Evolutionary conservation across 495 filamentous ascomycete species (phyloP).

Genomic region (Aspergillus haitiensis): DNA sequence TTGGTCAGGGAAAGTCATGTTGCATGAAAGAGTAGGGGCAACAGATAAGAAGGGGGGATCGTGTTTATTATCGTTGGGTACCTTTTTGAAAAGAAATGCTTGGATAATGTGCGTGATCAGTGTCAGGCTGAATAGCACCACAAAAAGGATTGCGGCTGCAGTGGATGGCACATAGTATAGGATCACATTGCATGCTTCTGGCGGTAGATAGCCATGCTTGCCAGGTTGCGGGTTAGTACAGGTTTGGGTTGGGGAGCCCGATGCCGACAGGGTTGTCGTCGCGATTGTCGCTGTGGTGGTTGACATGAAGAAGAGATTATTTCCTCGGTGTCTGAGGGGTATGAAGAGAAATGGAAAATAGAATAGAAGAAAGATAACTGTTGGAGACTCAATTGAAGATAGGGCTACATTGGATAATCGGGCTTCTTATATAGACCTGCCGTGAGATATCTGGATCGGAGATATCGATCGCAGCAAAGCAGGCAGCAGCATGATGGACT

Average conservation of each 20-base stretch:
- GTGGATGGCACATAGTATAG: conserved; percentile 35
- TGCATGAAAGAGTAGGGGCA: no score
- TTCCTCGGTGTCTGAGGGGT: no score
- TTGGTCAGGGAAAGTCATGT: background rate
- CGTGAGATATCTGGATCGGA: no score
- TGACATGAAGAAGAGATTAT: background rate
- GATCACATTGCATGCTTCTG: conserved; percentile 32
- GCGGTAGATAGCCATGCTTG: conserved; percentile 36
- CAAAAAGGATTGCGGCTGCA: conserved; percentile 38
- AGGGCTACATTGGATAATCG: no score
- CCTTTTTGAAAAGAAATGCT: conserved; percentile 33
- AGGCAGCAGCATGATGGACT: no score
- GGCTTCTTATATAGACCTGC: no score
- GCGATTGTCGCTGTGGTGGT: background rate
- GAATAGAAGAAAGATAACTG: no score
- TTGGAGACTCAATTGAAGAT: no score
- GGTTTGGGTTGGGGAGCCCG: background rate
- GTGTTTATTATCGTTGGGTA: conserved; percentile 3
- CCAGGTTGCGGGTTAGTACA: conserved; percentile 15
- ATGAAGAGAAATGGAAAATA: no score
- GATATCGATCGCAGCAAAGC: no score
- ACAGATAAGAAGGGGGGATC: no score
- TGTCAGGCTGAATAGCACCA: conserved; percentile 36
- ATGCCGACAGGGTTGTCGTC: no score
- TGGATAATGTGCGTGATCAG: conserved; percentile 35